Conservation (phyloP, 495 filamentous ascomycete species). For the Polyplosphaeria fusca region DNA sequence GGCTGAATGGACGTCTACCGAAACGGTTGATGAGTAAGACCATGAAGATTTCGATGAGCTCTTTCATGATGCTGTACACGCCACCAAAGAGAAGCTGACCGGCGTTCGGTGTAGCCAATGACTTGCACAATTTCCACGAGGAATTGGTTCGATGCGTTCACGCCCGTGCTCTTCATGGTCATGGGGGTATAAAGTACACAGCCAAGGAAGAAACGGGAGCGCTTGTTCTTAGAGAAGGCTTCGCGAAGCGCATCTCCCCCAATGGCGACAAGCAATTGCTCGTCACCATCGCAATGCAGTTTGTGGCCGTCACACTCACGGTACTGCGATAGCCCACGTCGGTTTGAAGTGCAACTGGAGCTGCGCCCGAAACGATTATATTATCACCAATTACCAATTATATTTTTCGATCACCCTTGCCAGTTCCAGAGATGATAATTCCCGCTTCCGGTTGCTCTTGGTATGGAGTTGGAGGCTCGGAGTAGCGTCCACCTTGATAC, state of each 20-base stretch:
- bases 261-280: background rate
- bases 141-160: background rate
- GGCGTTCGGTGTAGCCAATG: background rate
- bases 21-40: background rate
- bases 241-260: background rate
- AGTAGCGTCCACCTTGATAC: too few species aligned
- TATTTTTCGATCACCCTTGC: too few species aligned
- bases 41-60: background rate
- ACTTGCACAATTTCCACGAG: background rate
- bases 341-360: too few species aligned
- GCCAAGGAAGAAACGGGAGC: slow-evolving; percentile 1
- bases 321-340: too few species aligned
- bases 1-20: background rate
- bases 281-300: background rate
- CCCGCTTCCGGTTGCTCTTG: too few species aligned
- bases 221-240: background rate
- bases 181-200: background rate
- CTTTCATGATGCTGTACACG: slow-evolving; percentile 1
- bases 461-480: too few species aligned
- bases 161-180: background rate
- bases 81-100: background rate
- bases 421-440: too few species aligned
- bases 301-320: background rate
- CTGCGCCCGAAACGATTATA: too few species aligned
- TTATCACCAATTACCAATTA: too few species aligned